Conservation (phyloP, 2,329 filamentous ascomycete genomes). For the Alternaria rosae region DNA sequence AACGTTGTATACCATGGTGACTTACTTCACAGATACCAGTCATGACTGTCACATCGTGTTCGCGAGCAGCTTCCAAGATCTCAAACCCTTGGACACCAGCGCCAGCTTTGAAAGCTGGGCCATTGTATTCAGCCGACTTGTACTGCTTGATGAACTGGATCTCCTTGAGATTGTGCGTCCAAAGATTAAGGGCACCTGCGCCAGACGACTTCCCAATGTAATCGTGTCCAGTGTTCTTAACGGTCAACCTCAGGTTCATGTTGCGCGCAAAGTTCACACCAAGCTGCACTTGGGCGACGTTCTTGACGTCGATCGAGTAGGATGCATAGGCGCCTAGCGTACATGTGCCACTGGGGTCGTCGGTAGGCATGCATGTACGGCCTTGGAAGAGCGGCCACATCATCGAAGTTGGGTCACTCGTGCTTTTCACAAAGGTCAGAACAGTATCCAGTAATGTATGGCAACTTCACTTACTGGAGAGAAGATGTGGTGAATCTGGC, state of each 20-base stretch:
- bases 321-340: slow-evolving; percentile 24
- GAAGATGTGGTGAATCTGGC: slow-evolving; percentile 16
- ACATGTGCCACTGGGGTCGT: slow-evolving; percentile 17
- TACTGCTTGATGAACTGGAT: slow-evolving; percentile 22
- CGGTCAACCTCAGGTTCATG: slow-evolving; percentile 25
- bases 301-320: slow-evolving; percentile 24
- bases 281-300: slow-evolving; percentile 25
- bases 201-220: slow-evolving; percentile 35
- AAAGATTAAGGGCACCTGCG: slow-evolving; percentile 33
- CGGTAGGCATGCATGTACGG: slow-evolving; percentile 30
- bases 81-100: slow-evolving; percentile 36
- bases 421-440: slow-evolving; percentile 4
- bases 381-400: slow-evolving; percentile 37
- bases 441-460: background rate
- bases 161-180: slow-evolving; percentile 41
- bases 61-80: slow-evolving; percentile 23
- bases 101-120: slow-evolving; percentile 32
- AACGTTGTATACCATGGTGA: slow-evolving; percentile 21
- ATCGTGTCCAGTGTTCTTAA: slow-evolving; percentile 31
- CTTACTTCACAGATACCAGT: slow-evolving; percentile 24
- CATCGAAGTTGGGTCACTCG: slow-evolving; percentile 31
- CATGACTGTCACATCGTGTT: slow-evolving; percentile 33
- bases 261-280: slow-evolving; percentile 29
- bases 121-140: slow-evolving; percentile 19
- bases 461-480: slow-evolving; percentile 9